A percentile compares a stretch with the other conserved stretches of the same genome.
Evolutionary conservation across 495 filamentous ascomycete genomes (phyloP).

Genomic region (Penicillium desertorum): DNA sequence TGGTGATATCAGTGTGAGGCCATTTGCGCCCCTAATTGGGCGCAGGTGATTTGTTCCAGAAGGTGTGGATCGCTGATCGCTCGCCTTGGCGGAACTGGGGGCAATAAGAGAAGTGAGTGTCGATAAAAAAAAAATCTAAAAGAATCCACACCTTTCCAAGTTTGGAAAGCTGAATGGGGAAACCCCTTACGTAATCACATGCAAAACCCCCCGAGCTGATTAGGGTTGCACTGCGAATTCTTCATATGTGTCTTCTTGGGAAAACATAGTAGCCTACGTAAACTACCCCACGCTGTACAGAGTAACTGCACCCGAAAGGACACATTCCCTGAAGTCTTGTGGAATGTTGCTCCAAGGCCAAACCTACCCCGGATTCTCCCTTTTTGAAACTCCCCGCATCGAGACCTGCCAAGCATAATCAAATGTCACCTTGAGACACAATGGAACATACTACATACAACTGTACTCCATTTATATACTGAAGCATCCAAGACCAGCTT

Average conservation of each 20-base stretch:
- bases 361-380: conserved; percentile 30
- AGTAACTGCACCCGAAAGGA: conserved; percentile 20
- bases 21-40: conserved; percentile 25
- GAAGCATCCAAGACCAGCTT: background rate
- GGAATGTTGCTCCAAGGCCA: conserved; percentile 12
- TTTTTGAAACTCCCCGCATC: conserved; percentile 20
- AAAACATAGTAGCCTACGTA: background rate
- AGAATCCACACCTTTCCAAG: too few relatives aligned
- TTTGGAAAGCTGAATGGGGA: background rate
- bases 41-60: conserved; percentile 35
- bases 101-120: conserved; percentile 10
- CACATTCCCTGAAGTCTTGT: conserved; percentile 2
- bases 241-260: background rate
- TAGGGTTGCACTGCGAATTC: conserved; percentile 8
- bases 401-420: conserved; percentile 23
- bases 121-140: too few relatives aligned
- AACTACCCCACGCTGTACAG: conserved; percentile 3
- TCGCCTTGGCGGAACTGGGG: conserved; percentile 37
- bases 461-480: background rate
- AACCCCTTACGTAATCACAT: conserved; percentile 13
- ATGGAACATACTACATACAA: conserved; percentile 1
- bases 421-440: conserved; percentile 21
- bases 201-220: background rate
- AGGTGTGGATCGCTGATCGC: conserved; percentile 45
- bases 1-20: conserved; percentile 44